Conservation (phyloP, 2,329 filamentous ascomycete genomes). For the Ceratocystis diversiconidia region DNA sequence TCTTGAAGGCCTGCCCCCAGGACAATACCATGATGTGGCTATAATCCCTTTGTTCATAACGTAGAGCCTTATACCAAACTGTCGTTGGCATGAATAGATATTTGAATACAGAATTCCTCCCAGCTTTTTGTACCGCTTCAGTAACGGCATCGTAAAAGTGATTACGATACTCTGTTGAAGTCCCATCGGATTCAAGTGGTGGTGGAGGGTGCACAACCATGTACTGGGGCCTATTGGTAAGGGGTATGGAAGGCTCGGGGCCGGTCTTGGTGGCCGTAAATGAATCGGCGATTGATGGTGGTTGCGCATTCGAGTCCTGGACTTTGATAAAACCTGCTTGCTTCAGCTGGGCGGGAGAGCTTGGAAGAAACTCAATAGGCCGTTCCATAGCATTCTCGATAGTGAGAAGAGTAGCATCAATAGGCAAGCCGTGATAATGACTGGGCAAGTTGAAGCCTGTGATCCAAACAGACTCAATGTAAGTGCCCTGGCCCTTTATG, state of each 20-base stretch:
- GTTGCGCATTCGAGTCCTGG: conserved; percentile 21
- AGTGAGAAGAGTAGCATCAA: conserved; percentile 32
- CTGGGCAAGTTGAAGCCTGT: conserved; percentile 25
- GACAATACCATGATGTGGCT: not conserved
- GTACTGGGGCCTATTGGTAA: not conserved
- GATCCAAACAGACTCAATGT: conserved; percentile 33
- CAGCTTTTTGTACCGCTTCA: not conserved
- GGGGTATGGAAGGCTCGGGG: conserved; percentile 20
- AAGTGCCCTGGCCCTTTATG: conserved; percentile 24
- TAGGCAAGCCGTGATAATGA: conserved; percentile 21
- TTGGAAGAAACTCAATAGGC: conserved; percentile 27
- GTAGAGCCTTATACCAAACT: not conserved
- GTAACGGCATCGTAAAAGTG: conserved; percentile 8
- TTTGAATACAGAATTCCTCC: not conserved
- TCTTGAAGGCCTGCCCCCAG: not conserved
- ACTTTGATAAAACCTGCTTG: conserved; percentile 24
- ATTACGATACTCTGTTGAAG: not conserved
- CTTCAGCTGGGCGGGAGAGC: conserved; percentile 22
- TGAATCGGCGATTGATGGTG: conserved; percentile 24
- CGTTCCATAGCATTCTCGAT: conserved; percentile 26
- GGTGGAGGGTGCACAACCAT: conserved; percentile 26
- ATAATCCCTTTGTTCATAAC: not conserved
- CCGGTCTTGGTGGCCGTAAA: too few relatives aligned
- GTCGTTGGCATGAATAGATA: not conserved
- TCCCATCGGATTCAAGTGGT: conserved; percentile 6